Evolutionary conservation across 306 rosid genomes (phyloP).

Genomic region (Benincasa hispida): DNA sequence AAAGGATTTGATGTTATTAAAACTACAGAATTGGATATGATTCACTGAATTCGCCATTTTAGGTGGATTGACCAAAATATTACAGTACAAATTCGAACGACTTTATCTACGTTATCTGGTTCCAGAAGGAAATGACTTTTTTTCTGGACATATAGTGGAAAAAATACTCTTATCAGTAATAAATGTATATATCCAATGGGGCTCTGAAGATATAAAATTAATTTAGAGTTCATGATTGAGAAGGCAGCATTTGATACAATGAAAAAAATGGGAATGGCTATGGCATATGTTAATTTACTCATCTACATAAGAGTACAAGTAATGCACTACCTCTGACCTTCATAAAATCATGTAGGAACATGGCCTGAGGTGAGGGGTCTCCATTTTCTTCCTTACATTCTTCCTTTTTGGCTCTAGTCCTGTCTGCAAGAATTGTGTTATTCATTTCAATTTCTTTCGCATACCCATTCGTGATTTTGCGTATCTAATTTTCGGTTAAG

Average conservation of each 20-base stretch:
- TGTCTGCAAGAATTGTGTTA: not conserved
- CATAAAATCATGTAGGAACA: not conserved
- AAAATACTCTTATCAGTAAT: not conserved
- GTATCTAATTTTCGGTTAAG: conserved; percentile 54
- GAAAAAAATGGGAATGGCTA: not conserved
- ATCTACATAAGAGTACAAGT: not conserved
- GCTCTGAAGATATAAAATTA: not conserved
- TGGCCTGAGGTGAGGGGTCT: not conserved
- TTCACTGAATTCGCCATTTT: not conserved
- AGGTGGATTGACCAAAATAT: not conserved
- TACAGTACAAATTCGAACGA: not conserved
- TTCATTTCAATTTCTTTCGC: conserved; percentile 68
- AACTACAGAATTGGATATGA: not conserved
- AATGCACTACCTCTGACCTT: not conserved
- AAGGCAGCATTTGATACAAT: not conserved
- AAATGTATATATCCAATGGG: not conserved
- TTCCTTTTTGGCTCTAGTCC: not conserved
- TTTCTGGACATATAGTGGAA: not conserved
- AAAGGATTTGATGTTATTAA: not conserved
- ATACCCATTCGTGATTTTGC: conserved; percentile 94
- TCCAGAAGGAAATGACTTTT: not conserved
- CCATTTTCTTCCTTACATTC: not conserved
- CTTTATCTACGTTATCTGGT: not conserved
- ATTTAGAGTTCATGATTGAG: not conserved
- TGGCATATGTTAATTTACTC: not conserved